Evolutionary conservation across 2,329 filamentous ascomycete genomes (phyloP).

Genomic region (Sarocladiaceae sp.): DNA sequence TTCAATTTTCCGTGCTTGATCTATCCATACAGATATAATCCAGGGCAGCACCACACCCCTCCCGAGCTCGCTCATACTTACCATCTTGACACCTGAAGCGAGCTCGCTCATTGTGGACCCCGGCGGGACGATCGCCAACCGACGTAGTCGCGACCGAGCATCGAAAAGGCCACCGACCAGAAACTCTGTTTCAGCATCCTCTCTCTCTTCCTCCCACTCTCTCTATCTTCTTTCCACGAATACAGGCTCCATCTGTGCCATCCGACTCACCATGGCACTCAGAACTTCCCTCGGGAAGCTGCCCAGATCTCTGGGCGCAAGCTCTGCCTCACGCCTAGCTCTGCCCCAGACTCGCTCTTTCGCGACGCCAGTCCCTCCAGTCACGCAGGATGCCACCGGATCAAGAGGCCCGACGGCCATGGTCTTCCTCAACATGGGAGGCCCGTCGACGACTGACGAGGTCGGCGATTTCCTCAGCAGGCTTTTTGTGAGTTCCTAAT

Average conservation of each 20-base stretch:
- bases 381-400: slow-evolving; percentile 67
- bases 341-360: slow-evolving; percentile 26
- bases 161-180: slow-evolving; percentile 5
- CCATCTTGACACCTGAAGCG: not conserved
- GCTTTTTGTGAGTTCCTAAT: slow-evolving; percentile 65
- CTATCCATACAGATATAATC: not conserved
- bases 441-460: slow-evolving; percentile 80
- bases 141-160: slow-evolving; percentile 1
- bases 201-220: not conserved
- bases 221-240: not conserved
- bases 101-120: not conserved
- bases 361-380: slow-evolving; percentile 55
- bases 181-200: not conserved
- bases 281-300: slow-evolving; percentile 25
- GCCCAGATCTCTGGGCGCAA: slow-evolving; percentile 19
- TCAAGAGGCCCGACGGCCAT: slow-evolving; percentile 86
- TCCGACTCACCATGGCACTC: slow-evolving; percentile 22
- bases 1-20: not conserved
- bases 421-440: slow-evolving; percentile 99
- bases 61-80: not conserved
- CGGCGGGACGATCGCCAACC: slow-evolving; percentile 4
- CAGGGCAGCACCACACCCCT: not conserved
- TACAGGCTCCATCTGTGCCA: slow-evolving; percentile 1
- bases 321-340: slow-evolving; percentile 19
- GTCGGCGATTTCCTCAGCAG: slow-evolving; percentile 85